Evolutionary conservation across 371 early-diverging fungal species (phyloP).

Genomic region (Rhizopus arrhizus): DNA sequence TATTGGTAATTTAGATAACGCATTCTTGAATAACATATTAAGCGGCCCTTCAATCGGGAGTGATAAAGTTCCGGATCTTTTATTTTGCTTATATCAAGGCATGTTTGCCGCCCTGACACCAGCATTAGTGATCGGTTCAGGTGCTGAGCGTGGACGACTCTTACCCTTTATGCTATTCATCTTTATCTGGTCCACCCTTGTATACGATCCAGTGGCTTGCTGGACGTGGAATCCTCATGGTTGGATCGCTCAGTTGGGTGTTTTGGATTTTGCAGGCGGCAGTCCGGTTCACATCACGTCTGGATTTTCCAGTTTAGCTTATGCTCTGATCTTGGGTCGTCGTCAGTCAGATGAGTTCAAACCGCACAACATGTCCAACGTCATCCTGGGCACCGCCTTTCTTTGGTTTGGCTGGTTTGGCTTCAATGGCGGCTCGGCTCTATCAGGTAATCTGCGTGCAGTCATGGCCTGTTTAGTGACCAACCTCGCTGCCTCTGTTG

Average conservation of each 20-base stretch:
- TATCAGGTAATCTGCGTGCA: slow-evolving; percentile 80
- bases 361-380: slow-evolving; percentile 89
- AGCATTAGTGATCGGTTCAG: slow-evolving; percentile 85
- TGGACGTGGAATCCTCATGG: slow-evolving; percentile 92
- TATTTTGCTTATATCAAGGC: slow-evolving; percentile 77
- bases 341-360: slow-evolving; percentile 69
- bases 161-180: slow-evolving; percentile 86
- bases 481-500: slow-evolving; percentile 82
- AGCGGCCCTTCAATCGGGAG: slow-evolving; percentile 60
- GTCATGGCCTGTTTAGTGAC: slow-evolving; percentile 85
- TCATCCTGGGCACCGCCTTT: slow-evolving; percentile 83
- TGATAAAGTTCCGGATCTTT: slow-evolving; percentile 66
- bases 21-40: slow-evolving; percentile 64
- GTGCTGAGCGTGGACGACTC: slow-evolving; percentile 84
- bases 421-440: slow-evolving; percentile 87
- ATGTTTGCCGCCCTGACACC: slow-evolving; percentile 88
- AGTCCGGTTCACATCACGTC: slow-evolving; percentile 91
- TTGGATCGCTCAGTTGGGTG: slow-evolving; percentile 78
- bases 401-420: slow-evolving; percentile 94
- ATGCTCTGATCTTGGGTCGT: slow-evolving; percentile 79
- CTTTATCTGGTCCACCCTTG: slow-evolving; percentile 90
- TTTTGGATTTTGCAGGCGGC: slow-evolving; percentile 83
- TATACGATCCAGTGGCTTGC: slow-evolving; percentile 86
- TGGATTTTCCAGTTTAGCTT: slow-evolving; percentile 89
- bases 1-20: slow-evolving; percentile 82